These are phyloP conservation scores for Nannochloropsis oceanica DNA, from an alignment of 108 stramenopile genomes.

Conservation along the genomic window DNA sequence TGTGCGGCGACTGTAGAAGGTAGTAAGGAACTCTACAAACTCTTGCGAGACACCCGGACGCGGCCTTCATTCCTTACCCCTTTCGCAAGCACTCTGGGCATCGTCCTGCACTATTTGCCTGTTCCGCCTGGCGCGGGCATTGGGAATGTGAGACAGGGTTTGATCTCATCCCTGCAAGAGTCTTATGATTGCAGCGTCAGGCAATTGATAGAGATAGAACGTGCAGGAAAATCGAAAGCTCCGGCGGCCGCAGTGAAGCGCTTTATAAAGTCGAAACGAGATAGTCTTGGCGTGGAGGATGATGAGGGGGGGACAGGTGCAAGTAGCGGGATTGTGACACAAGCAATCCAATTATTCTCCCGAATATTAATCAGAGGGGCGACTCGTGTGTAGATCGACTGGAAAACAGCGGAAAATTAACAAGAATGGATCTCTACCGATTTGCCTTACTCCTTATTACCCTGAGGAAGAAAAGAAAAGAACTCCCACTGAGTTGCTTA, in stretches of 20 bases:
- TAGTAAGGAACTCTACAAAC: neutral
- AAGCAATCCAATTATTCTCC: neutral
- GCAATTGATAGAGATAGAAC: neutral
- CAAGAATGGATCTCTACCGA: too few species aligned
- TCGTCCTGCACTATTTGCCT: neutral
- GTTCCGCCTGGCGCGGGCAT: neutral
- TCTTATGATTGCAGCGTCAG: neutral
- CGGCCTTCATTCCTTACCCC: neutral
- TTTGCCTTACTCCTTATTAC: too few species aligned
- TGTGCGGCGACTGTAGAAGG: neutral
- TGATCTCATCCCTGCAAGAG: neutral
- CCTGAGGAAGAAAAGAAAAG: too few species aligned
- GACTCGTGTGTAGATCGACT: neutral
- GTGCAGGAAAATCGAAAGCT: neutral
- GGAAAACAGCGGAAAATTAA: too few species aligned
- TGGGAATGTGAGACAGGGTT: neutral
- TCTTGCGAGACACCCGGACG: neutral
- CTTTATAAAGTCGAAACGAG: neutral
- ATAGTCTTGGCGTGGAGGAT: neutral
- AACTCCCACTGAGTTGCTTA: too few species aligned
- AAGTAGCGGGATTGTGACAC: neutral
- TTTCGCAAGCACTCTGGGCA: neutral
- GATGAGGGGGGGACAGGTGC: neutral
- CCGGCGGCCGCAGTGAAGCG: neutral
- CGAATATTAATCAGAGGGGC: neutral